Evolutionary conservation across 495 filamentous ascomycete genomes (phyloP).

Genomic region (Beverwykella pulmonaria): DNA sequence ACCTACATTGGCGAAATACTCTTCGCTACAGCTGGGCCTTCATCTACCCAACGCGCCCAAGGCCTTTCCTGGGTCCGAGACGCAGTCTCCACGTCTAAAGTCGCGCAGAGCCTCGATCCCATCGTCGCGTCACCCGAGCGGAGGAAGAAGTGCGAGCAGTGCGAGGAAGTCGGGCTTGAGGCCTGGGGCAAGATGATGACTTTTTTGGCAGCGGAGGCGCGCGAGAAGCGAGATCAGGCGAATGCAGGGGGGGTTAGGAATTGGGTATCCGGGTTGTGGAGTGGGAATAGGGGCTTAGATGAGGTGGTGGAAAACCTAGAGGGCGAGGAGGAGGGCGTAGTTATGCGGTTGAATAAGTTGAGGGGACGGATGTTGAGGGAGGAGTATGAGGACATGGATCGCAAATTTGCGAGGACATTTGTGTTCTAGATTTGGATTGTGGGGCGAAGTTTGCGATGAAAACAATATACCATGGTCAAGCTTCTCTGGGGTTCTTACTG

Average conservation of each 20-base stretch:
- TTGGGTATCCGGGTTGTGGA: constrained; percentile 16
- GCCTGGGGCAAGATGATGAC: constrained; percentile 40
- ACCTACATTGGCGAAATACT: constrained; percentile 93
- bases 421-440: constrained; percentile 17
- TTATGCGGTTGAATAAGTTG: constrained; percentile 29
- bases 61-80: constrained; percentile 85
- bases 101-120: constrained; percentile 6
- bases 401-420: constrained; percentile 28
- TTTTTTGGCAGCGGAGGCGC: constrained; percentile 24
- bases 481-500: neutral
- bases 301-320: constrained; percentile 32
- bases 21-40: constrained; percentile 61
- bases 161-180: constrained; percentile 37
- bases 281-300: constrained; percentile 19
- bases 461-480: neutral
- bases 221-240: constrained; percentile 13
- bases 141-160: constrained; percentile 34
- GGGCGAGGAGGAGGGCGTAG: constrained; percentile 35
- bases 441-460: too few relatives aligned
- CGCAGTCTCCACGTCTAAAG: constrained; percentile 69
- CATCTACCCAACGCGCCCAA: constrained; percentile 52
- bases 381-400: constrained; percentile 30
- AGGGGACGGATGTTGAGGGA: constrained; percentile 28
- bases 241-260: constrained; percentile 13
- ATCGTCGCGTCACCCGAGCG: neutral